Conservation (phyloP, 352 stramenopile species). For the Pythium periplocum region DNA sequence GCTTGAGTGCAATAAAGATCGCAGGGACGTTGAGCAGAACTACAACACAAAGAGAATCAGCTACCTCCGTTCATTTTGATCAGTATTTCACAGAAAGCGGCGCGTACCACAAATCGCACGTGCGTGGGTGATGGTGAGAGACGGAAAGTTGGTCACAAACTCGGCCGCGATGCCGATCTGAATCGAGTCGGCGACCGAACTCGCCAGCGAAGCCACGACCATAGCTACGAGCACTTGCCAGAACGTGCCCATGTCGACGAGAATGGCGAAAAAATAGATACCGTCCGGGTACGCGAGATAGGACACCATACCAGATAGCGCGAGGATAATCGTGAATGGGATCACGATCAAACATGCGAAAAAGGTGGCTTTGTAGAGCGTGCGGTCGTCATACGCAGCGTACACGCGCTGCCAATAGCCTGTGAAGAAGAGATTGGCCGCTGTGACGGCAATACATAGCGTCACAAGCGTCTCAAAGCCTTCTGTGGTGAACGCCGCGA, state of each 20-base stretch:
- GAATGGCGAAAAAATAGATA: constrained; percentile 62
- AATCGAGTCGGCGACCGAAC: constrained; percentile 59
- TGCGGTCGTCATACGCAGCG: constrained; percentile 46
- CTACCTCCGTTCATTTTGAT: neutral
- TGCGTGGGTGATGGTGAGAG: constrained; percentile 42
- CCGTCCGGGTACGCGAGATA: constrained; percentile 55
- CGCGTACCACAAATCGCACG: constrained; percentile 46
- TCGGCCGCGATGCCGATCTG: constrained; percentile 72
- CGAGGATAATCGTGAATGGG: constrained; percentile 65
- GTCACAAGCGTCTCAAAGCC: constrained; percentile 76
- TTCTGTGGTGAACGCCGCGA: constrained; percentile 51
- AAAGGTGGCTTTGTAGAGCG: constrained; percentile 37
- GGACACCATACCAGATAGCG: constrained; percentile 65
- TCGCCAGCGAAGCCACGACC: constrained; percentile 64
- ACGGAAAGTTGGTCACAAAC: constrained; percentile 65
- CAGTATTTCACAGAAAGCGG: neutral
- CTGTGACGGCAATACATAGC: constrained; percentile 54
- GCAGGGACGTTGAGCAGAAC: constrained; percentile 67
- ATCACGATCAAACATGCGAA: constrained; percentile 48
- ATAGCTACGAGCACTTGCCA: constrained; percentile 70
- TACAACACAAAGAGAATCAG: constrained; percentile 10
- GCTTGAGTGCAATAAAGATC: constrained; percentile 57
- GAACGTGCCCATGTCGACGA: constrained; percentile 59
- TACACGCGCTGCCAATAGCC: constrained; percentile 80
- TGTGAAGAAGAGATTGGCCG: constrained; percentile 74